These are phyloP conservation scores for Apocynum venetum DNA, from an alignment of 257 asterid species.

Conservation along the genomic window DNA sequence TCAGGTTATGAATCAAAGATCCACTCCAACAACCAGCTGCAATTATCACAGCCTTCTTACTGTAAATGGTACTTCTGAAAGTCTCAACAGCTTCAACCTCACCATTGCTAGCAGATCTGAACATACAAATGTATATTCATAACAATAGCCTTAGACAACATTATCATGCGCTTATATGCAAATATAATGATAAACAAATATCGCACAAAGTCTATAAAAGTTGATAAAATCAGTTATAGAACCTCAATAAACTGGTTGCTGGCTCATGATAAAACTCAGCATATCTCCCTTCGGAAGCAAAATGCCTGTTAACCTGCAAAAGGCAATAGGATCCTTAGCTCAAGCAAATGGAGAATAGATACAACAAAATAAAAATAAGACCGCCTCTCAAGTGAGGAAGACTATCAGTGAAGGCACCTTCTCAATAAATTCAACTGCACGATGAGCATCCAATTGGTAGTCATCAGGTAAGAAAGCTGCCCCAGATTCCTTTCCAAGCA, in stretches of 20 bases:
- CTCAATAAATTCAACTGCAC: conserved; percentile 63
- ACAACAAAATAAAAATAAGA: neutral
- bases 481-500: conserved; percentile 62
- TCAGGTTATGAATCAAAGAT: conserved; percentile 55
- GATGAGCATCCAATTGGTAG: conserved; percentile 72
- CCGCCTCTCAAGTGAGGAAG: neutral
- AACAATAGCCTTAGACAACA: neutral
- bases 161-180: too few species aligned
- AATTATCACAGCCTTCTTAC: conserved; percentile 73
- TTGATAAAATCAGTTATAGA: conserved; percentile 10
- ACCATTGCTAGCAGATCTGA: conserved; percentile 62
- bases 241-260: conserved; percentile 71
- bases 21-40: conserved; percentile 99
- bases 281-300: conserved; percentile 79
- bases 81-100: conserved; percentile 80
- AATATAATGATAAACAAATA: neutral
- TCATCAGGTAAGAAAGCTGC: conserved; percentile 89
- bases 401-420: conserved; percentile 44
- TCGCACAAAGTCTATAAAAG: conserved; percentile 4
- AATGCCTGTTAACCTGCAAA: conserved; percentile 62
- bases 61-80: conserved; percentile 49
- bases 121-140: neutral
- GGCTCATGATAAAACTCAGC: conserved; percentile 89
- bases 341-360: neutral
- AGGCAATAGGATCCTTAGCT: conserved; percentile 15